Percentiles rank a stretch among this genome's conserved stretches.
Evolutionary conservation across 331 rosid species (phyloP).

Genomic region (Spiraea crenata): DNA sequence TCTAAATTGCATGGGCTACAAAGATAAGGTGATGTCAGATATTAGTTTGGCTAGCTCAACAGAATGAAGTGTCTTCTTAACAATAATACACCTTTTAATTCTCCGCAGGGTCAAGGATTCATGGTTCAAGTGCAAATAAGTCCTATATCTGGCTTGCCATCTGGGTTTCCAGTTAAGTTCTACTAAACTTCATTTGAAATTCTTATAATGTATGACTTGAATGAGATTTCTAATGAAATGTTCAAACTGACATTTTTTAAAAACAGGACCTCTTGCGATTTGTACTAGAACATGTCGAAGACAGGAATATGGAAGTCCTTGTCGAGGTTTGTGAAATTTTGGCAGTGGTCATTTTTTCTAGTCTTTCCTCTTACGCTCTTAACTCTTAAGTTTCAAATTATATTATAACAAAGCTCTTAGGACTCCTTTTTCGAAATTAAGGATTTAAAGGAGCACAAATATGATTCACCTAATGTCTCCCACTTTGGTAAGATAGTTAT

Average conservation of each 20-base stretch:
- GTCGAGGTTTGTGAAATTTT: constrained; percentile 64
- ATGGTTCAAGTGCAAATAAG: no score
- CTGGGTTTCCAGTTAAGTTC: no score
- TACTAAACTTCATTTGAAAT: constrained; percentile 23
- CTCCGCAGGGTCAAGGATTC: constrained; percentile 94
- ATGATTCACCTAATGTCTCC: no score
- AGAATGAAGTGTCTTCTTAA: constrained; percentile 21
- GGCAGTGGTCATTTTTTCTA: constrained; percentile 8
- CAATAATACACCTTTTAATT: constrained; percentile 20
- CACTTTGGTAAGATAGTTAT: constrained; percentile 18
- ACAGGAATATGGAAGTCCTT: constrained; percentile 65
- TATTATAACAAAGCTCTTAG: constrained; percentile 86
- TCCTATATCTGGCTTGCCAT: no score
- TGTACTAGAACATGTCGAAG: constrained; percentile 76
- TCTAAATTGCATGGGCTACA: constrained; percentile 83
- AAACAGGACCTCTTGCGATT: constrained; percentile 64
- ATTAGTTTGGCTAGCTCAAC: constrained; percentile 17
- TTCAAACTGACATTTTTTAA: constrained; percentile 21
- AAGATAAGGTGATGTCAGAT: constrained; percentile 71
- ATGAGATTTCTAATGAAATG: constrained; percentile 22
- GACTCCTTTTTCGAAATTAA: constrained; percentile 77
- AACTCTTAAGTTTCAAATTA: constrained; percentile 27
- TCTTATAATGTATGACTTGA: constrained; percentile 17
- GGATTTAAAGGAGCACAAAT: constrained; percentile 29
- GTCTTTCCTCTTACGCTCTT: constrained; percentile 8